phyloP scores from a whole-genome alignment of 2,329 filamentous ascomycete genomes.

The Alternaria triticina region DNA sequence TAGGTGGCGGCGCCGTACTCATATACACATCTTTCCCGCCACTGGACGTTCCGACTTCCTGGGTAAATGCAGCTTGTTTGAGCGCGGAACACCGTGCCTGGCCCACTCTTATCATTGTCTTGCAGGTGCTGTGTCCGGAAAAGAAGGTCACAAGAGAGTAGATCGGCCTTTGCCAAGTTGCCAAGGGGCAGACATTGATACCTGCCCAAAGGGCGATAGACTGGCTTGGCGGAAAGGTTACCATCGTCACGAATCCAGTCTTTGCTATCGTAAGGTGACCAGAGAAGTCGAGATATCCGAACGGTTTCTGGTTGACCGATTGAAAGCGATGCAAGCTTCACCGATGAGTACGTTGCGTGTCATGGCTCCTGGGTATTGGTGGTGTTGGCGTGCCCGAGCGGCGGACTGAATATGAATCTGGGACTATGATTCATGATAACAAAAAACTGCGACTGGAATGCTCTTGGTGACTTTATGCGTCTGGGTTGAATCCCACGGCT shows the following conservation, averaged over 20 bases:
- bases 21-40: conserved; percentile 20
- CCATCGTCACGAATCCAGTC: background rate
- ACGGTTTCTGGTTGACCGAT: background rate
- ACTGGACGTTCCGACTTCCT: conserved; percentile 7
- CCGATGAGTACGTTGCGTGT: background rate
- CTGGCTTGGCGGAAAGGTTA: conserved; percentile 26
- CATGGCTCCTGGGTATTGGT: background rate
- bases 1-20: conserved; percentile 7
- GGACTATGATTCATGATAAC: background rate
- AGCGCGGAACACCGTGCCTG: conserved; percentile 12
- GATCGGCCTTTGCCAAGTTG: conserved; percentile 25
- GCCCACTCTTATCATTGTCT: conserved; percentile 31
- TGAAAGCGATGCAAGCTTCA: background rate
- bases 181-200: conserved; percentile 34
- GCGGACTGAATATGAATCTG: background rate
- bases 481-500: background rate
- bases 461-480: background rate
- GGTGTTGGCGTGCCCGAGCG: background rate
- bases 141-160: conserved; percentile 42
- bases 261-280: background rate
- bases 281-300: background rate
- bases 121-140: conserved; percentile 33
- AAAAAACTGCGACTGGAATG: background rate
- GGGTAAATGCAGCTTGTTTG: conserved; percentile 22
- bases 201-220: conserved; percentile 37